Base-by-base conservation (phyloP, 1,284 basidiomycete species). In the Marasmius sp. region DNA sequence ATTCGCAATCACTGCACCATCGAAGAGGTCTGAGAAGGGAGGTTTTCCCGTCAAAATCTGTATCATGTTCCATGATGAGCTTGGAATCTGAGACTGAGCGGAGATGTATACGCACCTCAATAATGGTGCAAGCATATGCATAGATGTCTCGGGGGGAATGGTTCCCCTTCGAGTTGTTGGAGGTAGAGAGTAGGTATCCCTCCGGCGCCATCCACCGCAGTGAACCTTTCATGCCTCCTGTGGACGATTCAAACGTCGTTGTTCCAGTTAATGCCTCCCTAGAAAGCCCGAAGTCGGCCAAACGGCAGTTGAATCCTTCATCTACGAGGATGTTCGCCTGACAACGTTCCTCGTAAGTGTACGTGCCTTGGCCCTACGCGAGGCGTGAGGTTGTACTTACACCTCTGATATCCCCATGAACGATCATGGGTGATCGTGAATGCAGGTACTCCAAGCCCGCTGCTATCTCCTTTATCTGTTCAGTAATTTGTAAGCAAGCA, bases 71-170 rank as follows among this genome's bases (percentile, higher is more conserved):
- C 36, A 22, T 16, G 16, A 7, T 11, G 16, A 45, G 4, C 4
- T 36, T n/a, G 33, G 38, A 47, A 14, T 58, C 2, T 39, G 38
- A 5, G 0, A n/a, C 33, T n/a, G 18, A 10, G 10, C 6, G 12
- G 16, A 27, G 12, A 16, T 54, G 22, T 36, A 37, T 12, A 51
- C 51, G 16, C n/a, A 64, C 64, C 64, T 65, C 64, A 18, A 59
- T 14, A 18, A 65, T 58, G 7, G 64, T 65, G 39, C 64, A 65
- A 2, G 33, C 64, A n/a, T 62, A 58, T 1, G 64, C 60, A 53
- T 60, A 65, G 37, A 65, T 55, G 53, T 64, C 63, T 45, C 59
- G 33, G 2, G 52, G 36, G 14, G 39, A 47, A 12, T 33, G 45
- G 14, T 52, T 20, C 20, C 33, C 34, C 16, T 16, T 34, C 16